Evolutionary conservation across 805 yeast species (phyloP), one percentile per base, ranked within the genome.

Genomic region (Danielia reshetovae): DNA sequence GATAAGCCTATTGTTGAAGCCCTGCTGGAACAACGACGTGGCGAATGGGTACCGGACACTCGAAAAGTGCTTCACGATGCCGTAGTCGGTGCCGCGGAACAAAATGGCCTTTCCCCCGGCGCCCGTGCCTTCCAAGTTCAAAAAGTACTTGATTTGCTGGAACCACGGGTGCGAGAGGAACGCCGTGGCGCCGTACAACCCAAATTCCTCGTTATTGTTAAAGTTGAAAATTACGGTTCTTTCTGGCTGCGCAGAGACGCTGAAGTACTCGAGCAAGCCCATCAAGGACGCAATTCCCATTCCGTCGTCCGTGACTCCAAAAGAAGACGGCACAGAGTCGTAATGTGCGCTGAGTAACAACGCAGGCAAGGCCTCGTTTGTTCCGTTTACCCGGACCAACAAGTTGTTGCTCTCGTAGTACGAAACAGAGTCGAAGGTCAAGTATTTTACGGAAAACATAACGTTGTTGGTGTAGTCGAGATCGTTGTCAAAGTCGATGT

Each of bases 281-380:
- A 88, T 60, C 70, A 88, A 64, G 7, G 93, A 72, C 1, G 88
- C 95, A 40, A 86, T 70, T 7, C 96, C 96, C 65, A 80, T 79
- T 1, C 96, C 96, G 52, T 87, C 96, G 55, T 89, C 97, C 2
- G 96, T 89, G 2, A 93, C 78, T 19, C 97, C 97, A 48, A 66
- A 77, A 4, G 87, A 79, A 2, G 94, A 77, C 14, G 96, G 94
- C 6, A 88, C 96, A 6, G 90, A 77, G 60, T 88, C 97, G 50
- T 66, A 89, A 61, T 89, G 97, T 4, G 96, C 88, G 47, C 93
- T 81, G 3, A 89, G 54, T 27, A 88, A 59, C 4, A 88, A 57
- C 1, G 88, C 94, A 1, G 83, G 81, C 32, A 83, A 59, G 0
- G 60, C 47, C 1, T 71, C 61, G 34, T 81, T 63, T 10, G 65